A percentile compares a stretch with the other conserved stretches of the same genome.
Conservation (phyloP, 768 basidiomycete genomes). For the Dacryopinax spathularia region DNA sequence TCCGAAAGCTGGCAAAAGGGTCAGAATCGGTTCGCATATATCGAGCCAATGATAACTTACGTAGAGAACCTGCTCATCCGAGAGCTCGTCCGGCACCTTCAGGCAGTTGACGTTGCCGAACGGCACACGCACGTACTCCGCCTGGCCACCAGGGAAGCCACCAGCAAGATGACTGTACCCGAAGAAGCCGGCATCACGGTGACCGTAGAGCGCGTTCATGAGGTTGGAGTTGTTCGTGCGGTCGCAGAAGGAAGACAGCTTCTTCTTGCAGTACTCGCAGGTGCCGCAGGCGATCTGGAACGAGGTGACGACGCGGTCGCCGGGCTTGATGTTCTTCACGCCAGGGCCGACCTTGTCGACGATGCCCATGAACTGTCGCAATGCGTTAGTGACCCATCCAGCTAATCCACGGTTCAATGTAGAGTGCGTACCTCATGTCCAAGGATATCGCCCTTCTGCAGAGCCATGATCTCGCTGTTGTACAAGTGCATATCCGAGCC, state of each 20-base stretch:
- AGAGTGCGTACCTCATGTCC: slow-evolving; percentile 43
- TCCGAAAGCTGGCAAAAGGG: slow-evolving; percentile 34
- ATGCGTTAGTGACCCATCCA: neutral
- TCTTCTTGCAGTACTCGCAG: slow-evolving; percentile 59
- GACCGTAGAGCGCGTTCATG: slow-evolving; percentile 47
- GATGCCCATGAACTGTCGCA: slow-evolving; percentile 45
- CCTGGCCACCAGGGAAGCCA: slow-evolving; percentile 62
- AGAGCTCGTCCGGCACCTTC: slow-evolving; percentile 48
- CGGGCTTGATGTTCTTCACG: slow-evolving; percentile 44
- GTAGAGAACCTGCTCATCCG: slow-evolving; percentile 39
- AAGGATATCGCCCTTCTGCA: slow-evolving; percentile 61
- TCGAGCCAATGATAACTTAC: neutral
- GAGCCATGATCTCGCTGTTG: slow-evolving; percentile 51
- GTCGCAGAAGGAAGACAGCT: slow-evolving; percentile 59
- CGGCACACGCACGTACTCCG: slow-evolving; percentile 60
- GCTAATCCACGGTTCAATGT: neutral
- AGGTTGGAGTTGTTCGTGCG: slow-evolving; percentile 51
- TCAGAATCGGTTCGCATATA: neutral
- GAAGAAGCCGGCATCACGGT: slow-evolving; percentile 56
- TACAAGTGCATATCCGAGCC: slow-evolving; percentile 34
- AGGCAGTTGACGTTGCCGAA: slow-evolving; percentile 58
- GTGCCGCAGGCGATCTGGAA: slow-evolving; percentile 68
- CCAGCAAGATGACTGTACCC: slow-evolving; percentile 60
- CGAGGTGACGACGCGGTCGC: slow-evolving; percentile 61
- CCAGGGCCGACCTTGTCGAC: slow-evolving; percentile 51